Conservation (phyloP, 2,329 filamentous ascomycete genomes). For the Whalleya microplaca region DNA sequence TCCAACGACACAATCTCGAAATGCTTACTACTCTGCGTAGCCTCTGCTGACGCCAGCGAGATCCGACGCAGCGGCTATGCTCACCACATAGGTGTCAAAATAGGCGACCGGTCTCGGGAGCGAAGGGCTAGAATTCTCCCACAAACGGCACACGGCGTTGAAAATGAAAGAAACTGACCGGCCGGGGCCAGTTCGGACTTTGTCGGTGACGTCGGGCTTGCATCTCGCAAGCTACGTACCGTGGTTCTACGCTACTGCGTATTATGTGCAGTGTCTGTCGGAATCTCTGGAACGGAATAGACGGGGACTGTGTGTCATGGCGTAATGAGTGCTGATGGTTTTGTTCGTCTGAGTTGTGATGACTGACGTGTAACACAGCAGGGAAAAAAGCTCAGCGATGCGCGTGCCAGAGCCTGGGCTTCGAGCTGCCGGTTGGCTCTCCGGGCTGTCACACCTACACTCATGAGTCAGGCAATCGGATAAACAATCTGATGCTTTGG, state of each 20-base stretch:
- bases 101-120: background rate
- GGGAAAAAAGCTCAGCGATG: background rate
- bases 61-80: background rate
- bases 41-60: background rate
- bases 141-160: background rate
- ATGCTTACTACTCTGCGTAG: slow-evolving; percentile 16
- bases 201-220: slow-evolving; percentile 21
- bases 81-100: background rate
- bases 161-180: slow-evolving; percentile 10
- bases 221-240: slow-evolving; percentile 11
- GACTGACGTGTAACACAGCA: background rate
- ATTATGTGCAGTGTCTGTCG: background rate
- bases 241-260: background rate
- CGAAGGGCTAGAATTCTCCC: background rate
- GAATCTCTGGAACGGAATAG: background rate
- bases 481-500: background rate
- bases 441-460: background rate
- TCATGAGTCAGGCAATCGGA: background rate
- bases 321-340: background rate
- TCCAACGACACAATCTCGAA: background rate
- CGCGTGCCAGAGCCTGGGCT: background rate
- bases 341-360: background rate
- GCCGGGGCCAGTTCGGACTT: slow-evolving; percentile 13
- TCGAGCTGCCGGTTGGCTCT: background rate
- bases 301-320: background rate